Evolutionary conservation across 768 basidiomycete genomes (phyloP), one percentile per base, ranked within the genome.

Genomic region (Leccinum boreale): DNA sequence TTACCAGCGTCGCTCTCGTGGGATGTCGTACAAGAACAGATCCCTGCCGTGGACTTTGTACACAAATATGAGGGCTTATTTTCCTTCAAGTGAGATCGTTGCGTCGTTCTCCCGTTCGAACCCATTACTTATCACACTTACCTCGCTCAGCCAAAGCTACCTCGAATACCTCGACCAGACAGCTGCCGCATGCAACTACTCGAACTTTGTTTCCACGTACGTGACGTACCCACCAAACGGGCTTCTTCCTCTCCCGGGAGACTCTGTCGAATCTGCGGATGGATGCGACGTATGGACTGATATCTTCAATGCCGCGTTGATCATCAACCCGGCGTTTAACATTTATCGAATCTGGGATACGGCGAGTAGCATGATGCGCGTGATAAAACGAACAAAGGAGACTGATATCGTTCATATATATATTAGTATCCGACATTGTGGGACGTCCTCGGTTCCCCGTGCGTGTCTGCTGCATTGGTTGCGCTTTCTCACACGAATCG

Each of bases 371-470:
- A 5, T 42, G 3, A 5, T 42, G 3, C n/a, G 8, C 10, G 0
- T 21, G 5, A 17, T 24, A 9, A 3, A 36, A 2, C 3, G 24
- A 24, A 17, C 28, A 44, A 47, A 28, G 39, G 9, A n/a, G 8
- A 24, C 52, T 63, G n/a, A 65, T 29, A 11, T 47, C 7, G 31
- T 11, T 26, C 3, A 24, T 48, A 17, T 15, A 15, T 28, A 5
- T 11, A 19, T 11, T 46, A 77, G 62, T 89, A 75, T 70, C 89
- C 88, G 0, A 77, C 87, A 44, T 74, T 86, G 12, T 90, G 87
- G 89, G 89, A 90, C 59, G 87, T 90, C 5, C 84, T 90, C 29
- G 89, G 88, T n/a, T 90, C 87, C 79, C 88, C 89, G 84, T 87
- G 63, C 33, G 83, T 68, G n/a, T 42, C n/a, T 42, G 39, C 39